These are phyloP conservation scores for Ceratocystis albifundus DNA, from an alignment of 2,329 filamentous ascomycete species.

Conservation along the genomic window DNA sequence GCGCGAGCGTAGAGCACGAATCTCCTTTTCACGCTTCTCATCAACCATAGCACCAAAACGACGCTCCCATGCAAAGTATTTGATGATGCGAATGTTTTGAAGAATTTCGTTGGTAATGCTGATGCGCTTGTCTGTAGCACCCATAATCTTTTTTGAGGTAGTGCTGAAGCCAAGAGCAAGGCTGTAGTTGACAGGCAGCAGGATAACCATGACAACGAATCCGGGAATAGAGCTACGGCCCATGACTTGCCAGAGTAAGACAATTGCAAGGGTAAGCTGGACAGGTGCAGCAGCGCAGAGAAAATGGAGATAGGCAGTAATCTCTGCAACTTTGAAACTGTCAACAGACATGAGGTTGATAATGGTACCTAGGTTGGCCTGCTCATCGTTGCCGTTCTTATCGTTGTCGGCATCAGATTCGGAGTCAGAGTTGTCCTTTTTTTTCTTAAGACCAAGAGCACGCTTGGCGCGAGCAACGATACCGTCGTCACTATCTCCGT, in stretches of 20 bases:
- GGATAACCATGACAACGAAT: conserved; percentile 75
- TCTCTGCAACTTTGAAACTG: conserved; percentile 95
- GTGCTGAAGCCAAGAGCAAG: conserved; percentile 76
- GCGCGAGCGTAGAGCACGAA: conserved; percentile 64
- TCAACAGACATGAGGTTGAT: conserved; percentile 99
- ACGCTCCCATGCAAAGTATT: conserved; percentile 97
- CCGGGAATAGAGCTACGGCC: conserved; percentile 89
- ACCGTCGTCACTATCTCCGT: conserved; percentile 30
- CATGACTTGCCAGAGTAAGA: conserved; percentile 77
- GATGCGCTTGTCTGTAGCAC: conserved; percentile 88
- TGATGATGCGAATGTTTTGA: conserved; percentile 97
- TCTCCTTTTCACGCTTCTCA: conserved; percentile 71
- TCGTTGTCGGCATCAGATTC: conserved; percentile 30
- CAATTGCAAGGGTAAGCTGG: conserved; percentile 69
- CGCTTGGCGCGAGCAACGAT: conserved; percentile 42
- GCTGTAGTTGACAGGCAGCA: conserved; percentile 80
- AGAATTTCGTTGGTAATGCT: conserved; percentile 94
- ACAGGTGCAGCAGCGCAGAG: conserved; percentile 85
- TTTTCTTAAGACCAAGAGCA: conserved; percentile 48
- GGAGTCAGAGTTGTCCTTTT: conserved; percentile 30
- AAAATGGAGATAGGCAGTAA: conserved; percentile 91
- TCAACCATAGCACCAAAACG: conserved; percentile 78
- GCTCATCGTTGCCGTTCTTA: conserved; percentile 44
- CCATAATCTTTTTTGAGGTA: conserved; percentile 83
- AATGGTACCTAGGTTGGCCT: conserved; percentile 92